Evolutionary conservation across 495 filamentous ascomycete species (phyloP).

Genomic region (Daldinia vernicosa): DNA sequence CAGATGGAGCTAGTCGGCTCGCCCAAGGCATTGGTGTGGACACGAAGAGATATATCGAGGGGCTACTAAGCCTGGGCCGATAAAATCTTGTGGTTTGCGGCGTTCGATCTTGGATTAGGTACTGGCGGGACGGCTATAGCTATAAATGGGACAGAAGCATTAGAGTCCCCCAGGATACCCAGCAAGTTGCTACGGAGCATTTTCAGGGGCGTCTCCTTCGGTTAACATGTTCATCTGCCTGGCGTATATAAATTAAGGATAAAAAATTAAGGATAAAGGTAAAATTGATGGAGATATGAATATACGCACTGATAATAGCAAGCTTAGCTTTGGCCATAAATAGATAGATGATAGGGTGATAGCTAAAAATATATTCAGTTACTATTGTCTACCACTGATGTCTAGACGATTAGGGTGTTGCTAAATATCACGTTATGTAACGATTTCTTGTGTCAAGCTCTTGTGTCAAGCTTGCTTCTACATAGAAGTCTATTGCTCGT

Average conservation of each 20-base stretch:
- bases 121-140: background rate
- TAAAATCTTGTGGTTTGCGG: conserved; percentile 46
- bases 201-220: background rate
- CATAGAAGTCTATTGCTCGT: too few species aligned
- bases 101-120: conserved; percentile 2
- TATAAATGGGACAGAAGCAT: background rate
- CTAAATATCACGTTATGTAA: too few species aligned
- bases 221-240: background rate
- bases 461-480: too few species aligned
- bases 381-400: background rate
- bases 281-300: background rate
- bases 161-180: conserved; percentile 6
- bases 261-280: too few species aligned
- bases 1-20: conserved; percentile 70
- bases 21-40: conserved; percentile 91
- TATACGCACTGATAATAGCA: background rate
- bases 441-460: too few species aligned
- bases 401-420: too few species aligned
- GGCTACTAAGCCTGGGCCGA: conserved; percentile 76
- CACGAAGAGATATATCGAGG: conserved; percentile 86
- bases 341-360: too few species aligned
- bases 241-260: background rate
- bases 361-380: background rate
- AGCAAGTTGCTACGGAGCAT: background rate
- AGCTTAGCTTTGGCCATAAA: background rate